Evolutionary conservation across 306 rosid species (phyloP).

Genomic region (Potentilla sterilis): DNA sequence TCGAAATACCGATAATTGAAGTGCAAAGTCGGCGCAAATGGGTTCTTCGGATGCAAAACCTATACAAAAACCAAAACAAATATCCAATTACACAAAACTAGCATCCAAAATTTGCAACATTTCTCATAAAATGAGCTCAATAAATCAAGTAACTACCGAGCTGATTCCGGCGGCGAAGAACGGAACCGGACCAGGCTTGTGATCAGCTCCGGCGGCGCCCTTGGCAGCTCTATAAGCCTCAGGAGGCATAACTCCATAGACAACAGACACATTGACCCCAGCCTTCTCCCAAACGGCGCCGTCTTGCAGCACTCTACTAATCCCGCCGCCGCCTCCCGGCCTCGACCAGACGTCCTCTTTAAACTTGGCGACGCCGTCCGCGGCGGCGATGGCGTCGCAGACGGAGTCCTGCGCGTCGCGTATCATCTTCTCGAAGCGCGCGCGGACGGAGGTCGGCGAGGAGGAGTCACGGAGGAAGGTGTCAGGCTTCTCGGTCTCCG

Average conservation of each 20-base stretch:
- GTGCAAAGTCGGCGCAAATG: constrained; percentile 93
- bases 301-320: constrained; percentile 91
- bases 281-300: constrained; percentile 98
- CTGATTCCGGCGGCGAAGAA: constrained; percentile 96
- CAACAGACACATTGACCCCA: constrained; percentile 95
- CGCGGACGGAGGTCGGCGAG: constrained; percentile 51
- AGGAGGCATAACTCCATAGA: constrained; percentile 95
- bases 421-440: constrained; percentile 94
- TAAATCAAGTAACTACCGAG: constrained; percentile 53
- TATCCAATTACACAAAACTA: not conserved
- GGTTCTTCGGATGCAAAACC: constrained; percentile 97
- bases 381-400: constrained; percentile 69
- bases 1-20: constrained; percentile 96
- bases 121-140: not conserved
- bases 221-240: constrained; percentile 97
- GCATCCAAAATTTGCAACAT: not conserved
- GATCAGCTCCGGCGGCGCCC: constrained; percentile 39
- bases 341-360: constrained; percentile 98
- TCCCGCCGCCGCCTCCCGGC: constrained; percentile 97
- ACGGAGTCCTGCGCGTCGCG: constrained; percentile 87
- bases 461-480: constrained; percentile 70
- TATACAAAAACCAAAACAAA: constrained; percentile 26
- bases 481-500: constrained; percentile 66
- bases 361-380: constrained; percentile 72
- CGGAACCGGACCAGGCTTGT: constrained; percentile 84